Evolutionary conservation across 495 filamentous ascomycete species (phyloP), one percentile per base, ranked within the genome.

Genomic region (Neohortaea acidophila): DNA sequence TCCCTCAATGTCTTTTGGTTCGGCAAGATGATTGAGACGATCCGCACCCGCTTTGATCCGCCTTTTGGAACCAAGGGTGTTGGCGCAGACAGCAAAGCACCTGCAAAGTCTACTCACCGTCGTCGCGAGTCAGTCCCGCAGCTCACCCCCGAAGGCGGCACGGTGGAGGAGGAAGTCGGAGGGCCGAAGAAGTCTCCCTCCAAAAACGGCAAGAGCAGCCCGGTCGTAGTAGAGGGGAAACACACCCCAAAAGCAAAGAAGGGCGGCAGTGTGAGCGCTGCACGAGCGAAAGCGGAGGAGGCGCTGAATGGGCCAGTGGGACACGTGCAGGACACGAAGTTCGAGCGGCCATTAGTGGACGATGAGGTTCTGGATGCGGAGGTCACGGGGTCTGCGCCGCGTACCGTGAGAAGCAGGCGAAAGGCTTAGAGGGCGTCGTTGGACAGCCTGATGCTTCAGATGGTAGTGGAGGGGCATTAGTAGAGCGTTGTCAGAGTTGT

Each of bases 1-100:
- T 64, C 69, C 34, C 63, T 97, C 32, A 97, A 97, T 59, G 85
- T 84, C 57, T 86, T 76, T 63, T 97, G 89, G 89, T 96, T 93
- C 59, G 75, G 75, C 42, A 89, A 87, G 68, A 97, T 97, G 89
- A 81, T 97, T 43, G 71, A 81, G 46, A 83, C 89, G 18, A 77
- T 97, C 12, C 63, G 77, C 44, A 91, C 89, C 66, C 68, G 89
- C 17, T 97, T 97, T 58, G 70, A 77, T n/a, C 68, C 73, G n/a
- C 59, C 68, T 9, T 47, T 51, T n/a, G 59, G 59, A 9, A 62
- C 59, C 2, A 53, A 52, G 14, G 48, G 47, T 17, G 21, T 45
- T 11, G 41, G 41, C 8, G 33, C 46, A 13, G 46, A 49, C 7
- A n/a, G n/a, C n/a, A 11, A 25, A 14, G 28, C 37, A 12, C 33